Evolutionary conservation across 129 eudicot genomes (phyloP).

Genomic region (Flaveria robusta): DNA sequence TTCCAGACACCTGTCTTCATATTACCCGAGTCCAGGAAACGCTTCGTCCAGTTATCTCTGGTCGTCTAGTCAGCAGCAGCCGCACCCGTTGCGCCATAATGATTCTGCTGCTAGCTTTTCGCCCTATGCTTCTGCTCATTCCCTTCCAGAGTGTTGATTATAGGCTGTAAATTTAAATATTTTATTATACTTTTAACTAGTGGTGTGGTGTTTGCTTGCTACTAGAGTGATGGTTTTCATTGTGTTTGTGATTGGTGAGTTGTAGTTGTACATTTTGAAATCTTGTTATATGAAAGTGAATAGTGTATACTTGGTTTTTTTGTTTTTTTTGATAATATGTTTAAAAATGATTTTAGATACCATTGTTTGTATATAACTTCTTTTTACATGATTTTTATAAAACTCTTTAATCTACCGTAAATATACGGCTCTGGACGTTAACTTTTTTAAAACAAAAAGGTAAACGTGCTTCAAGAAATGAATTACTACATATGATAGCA

Average conservation of each 20-base stretch:
- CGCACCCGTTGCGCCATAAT: constrained; percentile 54
- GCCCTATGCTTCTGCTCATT: constrained; percentile 78
- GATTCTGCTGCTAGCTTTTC: constrained; percentile 87
- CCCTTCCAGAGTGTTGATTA: constrained; percentile 78
- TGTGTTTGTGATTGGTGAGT: constrained; percentile 36
- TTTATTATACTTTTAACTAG: background rate
- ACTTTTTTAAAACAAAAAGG: no score
- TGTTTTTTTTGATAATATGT: background rate
- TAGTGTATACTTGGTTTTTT: background rate
- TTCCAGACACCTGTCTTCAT: constrained; percentile 66
- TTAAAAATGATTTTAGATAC: no score
- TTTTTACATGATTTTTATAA: background rate
- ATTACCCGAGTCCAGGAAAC: constrained; percentile 63
- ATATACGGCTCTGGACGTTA: no score
- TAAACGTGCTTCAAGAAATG: no score
- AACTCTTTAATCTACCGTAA: background rate
- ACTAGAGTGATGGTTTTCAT: constrained; percentile 20
- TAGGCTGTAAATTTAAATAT: background rate
- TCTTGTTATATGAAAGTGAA: constrained; percentile 22
- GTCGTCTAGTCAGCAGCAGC: constrained; percentile 61
- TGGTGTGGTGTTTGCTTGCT: constrained; percentile 9
- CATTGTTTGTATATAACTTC: no score
- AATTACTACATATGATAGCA: no score
- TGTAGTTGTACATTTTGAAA: constrained; percentile 23
- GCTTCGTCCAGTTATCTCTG: constrained; percentile 70